A percentile compares a stretch with the other conserved stretches of the same genome.
Conservation (phyloP, 768 basidiomycete genomes). For the Pleurotus sapidus region DNA sequence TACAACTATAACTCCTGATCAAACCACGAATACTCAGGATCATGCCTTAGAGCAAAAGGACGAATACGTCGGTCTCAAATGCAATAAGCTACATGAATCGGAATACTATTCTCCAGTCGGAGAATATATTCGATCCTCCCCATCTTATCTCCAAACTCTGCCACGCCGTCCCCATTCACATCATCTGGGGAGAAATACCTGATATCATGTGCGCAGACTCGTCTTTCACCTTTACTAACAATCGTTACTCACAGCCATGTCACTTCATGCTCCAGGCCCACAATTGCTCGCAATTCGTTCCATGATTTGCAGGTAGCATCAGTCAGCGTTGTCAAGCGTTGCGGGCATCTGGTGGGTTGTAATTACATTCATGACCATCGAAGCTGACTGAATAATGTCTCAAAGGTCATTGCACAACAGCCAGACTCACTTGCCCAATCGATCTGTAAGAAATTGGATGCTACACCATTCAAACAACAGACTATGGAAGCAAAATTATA, state of each 20-base stretch:
- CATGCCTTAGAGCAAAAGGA: conserved; percentile 29
- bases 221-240: background rate
- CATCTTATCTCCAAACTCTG: conserved; percentile 30
- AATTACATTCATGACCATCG: background rate
- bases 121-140: conserved; percentile 41
- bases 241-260: background rate
- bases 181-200: conserved; percentile 44
- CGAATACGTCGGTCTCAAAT: conserved; percentile 35
- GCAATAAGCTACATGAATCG: conserved; percentile 42
- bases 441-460: background rate
- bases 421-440: background rate
- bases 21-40: conserved; percentile 19
- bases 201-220: conserved; percentile 40
- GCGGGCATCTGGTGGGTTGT: background rate
- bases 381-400: background rate
- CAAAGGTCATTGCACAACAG: background rate
- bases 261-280: too few species aligned
- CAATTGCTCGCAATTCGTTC: background rate
- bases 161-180: conserved; percentile 35
- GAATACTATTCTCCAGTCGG: conserved; percentile 40
- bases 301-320: background rate
- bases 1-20: too few species aligned
- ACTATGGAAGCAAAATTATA: background rate
- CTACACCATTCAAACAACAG: background rate
- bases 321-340: background rate